Base-by-base conservation (phyloP, 306 rosid genomes). In the Hippophae tibetana region DNA sequence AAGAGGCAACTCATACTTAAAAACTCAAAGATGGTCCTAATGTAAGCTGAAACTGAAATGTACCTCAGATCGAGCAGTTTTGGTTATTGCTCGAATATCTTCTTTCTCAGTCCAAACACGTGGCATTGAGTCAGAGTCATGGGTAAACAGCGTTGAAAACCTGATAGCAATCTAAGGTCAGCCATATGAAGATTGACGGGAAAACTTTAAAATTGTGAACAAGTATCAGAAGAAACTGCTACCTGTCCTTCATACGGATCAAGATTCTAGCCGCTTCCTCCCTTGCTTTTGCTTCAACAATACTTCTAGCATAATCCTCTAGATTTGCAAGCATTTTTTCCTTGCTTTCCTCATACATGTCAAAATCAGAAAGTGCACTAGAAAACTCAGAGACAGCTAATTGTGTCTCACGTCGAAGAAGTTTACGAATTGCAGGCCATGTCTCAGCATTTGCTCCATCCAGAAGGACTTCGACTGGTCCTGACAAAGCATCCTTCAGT, bases 221-320 rank as follows among this genome's bases (percentile, higher is more conserved):
- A 25, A 62, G 68, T 52, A 69, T 54, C 52, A 61, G 59, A 62
- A 50, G 58, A 58, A 60, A 58, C 78, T 65, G 70, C 62, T 65
- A 88, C 99, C 97, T 82, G 66, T 93, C 99, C 82, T 93, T 93
- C 99, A 93, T 93, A 47, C 83, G 89, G 63, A 70, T 84, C 76
- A 93, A 74, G 58, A 84, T 89, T 76, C 97, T 86, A 72, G 85
- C 99, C 49, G 97, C 96, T 81, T 89, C 99, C 74, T 93, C 99
- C 80, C 68, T 88, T 48, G 99, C 81, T 84, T 86, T 89, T 56
- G 81, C 82, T 76, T 88, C 97, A 47, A 89, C 89, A 49, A 89
- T 65, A 49, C 85, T 87, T 68, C 79, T 88, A 38, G 95, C 95
- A 75, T 75, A 75, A 54, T 70, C 74, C 79, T 76, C 66, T 52